These are phyloP conservation scores for Cladobotryum protrusum DNA, from an alignment of 2,329 filamentous ascomycete genomes.

Conservation along the genomic window DNA sequence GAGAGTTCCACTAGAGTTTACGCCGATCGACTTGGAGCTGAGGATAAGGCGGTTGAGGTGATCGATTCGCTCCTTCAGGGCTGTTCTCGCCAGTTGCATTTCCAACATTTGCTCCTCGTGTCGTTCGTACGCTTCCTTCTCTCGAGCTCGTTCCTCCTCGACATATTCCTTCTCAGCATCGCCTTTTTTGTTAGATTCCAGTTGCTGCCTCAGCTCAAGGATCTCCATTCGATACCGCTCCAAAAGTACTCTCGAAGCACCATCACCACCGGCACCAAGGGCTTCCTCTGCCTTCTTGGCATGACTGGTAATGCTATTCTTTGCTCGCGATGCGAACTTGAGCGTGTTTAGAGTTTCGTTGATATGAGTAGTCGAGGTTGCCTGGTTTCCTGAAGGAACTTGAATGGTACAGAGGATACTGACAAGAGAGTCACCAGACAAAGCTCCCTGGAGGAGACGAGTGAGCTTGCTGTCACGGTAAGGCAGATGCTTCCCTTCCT, in stretches of 20 bases:
- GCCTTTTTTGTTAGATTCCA: constrained; percentile 67
- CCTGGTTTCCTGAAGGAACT: constrained; percentile 65
- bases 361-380: constrained; percentile 67
- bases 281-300: constrained; percentile 93
- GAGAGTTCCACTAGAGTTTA: constrained; percentile 71
- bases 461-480: constrained; percentile 98
- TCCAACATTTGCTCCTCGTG: constrained; percentile 98
- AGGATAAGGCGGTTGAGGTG: constrained; percentile 92
- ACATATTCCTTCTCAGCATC: constrained; percentile 56
- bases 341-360: constrained; percentile 90
- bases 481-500: constrained; percentile 85
- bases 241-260: constrained; percentile 76
- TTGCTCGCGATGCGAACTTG: constrained; percentile 92
- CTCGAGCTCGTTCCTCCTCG: constrained; percentile 63
- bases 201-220: constrained; percentile 67
- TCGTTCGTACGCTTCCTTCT: constrained; percentile 75
- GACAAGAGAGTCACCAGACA: constrained; percentile 89
- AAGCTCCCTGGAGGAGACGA: constrained; percentile 79
- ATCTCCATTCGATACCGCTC: constrained; percentile 96
- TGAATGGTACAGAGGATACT: constrained; percentile 97
- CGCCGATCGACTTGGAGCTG: constrained; percentile 90
- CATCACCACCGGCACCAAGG: constrained; percentile 71
- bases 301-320: constrained; percentile 96
- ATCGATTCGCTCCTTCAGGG: constrained; percentile 93
- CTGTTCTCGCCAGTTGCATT: constrained; percentile 94